Base-by-base conservation (phyloP, 1,139 yeast species). In the Taphrina betulina region DNA sequence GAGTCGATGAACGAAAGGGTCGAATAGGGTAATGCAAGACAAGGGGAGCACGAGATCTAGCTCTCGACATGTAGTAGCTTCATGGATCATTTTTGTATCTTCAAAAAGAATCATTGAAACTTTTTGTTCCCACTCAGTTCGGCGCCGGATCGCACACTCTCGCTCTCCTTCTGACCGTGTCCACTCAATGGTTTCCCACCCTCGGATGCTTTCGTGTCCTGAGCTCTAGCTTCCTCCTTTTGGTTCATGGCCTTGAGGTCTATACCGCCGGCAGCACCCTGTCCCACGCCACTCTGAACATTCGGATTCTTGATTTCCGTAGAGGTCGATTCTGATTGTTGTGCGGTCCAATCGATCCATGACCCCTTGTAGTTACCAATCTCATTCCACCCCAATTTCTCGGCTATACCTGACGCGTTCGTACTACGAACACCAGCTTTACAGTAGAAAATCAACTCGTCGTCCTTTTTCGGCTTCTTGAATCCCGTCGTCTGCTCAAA, bases 351-450 rank as follows among this genome's bases (percentile, higher is more conserved):
- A 69, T 90, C 96, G 65, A 79, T 82, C 71, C 81, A 86, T 7
- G 95, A 85, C 5, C 97, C 97, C 36, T 77, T 72, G 71, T 90
- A 72, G 62, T 72, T 72, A 44, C 68, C 68, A 17, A 50, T 65
- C 65, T 85, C 78, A 59, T 79, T 75, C 71, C 89, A 92, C 16
- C 97, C 98, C 71, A 83, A 86, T 29, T 95, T 85, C 61, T 81
- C 80, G 23, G 97, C 98, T 66, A 90, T 76, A 66, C 86, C 95
- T 67, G 89, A 96, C 42, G 96, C 94, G 59, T 89, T 88, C 45
- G 89, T 78, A 40, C 95, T 85, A 73, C 98, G 81, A 46, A 89
- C 86, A 56, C 98, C 98, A 3, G 87, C 95, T 58, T 85, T 80
- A 72, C 98, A 92, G 72, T 90, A 90, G 71, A 92, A 90, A 40